These are phyloP conservation scores for Yamadazyma akitaensis DNA, from an alignment of 805 yeast genomes.

Conservation along the genomic window DNA sequence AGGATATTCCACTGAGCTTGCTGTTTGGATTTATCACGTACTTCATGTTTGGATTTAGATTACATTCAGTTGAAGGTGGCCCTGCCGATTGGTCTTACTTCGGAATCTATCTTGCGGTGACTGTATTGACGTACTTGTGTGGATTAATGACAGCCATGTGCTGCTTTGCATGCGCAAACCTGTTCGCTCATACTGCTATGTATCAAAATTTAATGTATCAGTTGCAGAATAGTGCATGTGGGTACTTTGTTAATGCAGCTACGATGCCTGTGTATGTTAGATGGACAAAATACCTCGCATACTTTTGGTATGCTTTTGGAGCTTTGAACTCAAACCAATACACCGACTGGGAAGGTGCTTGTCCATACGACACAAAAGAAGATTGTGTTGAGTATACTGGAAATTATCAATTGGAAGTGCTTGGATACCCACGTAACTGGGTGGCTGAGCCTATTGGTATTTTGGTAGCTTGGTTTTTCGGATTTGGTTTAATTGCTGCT, in stretches of 20 bases:
- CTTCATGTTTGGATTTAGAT: slow-evolving; percentile 73
- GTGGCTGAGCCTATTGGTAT: slow-evolving; percentile 60
- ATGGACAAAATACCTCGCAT: slow-evolving; percentile 78
- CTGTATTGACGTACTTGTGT: slow-evolving; percentile 53
- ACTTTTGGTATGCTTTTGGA: slow-evolving; percentile 77
- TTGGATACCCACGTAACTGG: slow-evolving; percentile 70
- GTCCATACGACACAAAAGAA: slow-evolving; percentile 32
- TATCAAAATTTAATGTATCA: slow-evolving; percentile 65
- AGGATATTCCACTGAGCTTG: slow-evolving; percentile 63
- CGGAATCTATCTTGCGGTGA: slow-evolving; percentile 59
- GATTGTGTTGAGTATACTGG: slow-evolving; percentile 50
- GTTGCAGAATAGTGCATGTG: slow-evolving; percentile 74
- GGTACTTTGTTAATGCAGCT: slow-evolving; percentile 70
- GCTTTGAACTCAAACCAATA: slow-evolving; percentile 63
- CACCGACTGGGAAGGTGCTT: slow-evolving; percentile 57
- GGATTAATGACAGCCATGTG: slow-evolving; percentile 54
- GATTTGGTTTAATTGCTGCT: slow-evolving; percentile 49
- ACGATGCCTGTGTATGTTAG: slow-evolving; percentile 81
- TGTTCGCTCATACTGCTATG: slow-evolving; percentile 59
- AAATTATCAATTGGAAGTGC: slow-evolving; percentile 44
- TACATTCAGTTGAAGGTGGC: slow-evolving; percentile 16
- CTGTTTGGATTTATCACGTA: slow-evolving; percentile 61
- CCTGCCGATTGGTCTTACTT: slow-evolving; percentile 39
- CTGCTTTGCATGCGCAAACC: slow-evolving; percentile 55
- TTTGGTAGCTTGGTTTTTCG: slow-evolving; percentile 55